phyloP scores from a whole-genome alignment of 768 basidiomycete genomes.

The Austroboletus eburneus region DNA sequence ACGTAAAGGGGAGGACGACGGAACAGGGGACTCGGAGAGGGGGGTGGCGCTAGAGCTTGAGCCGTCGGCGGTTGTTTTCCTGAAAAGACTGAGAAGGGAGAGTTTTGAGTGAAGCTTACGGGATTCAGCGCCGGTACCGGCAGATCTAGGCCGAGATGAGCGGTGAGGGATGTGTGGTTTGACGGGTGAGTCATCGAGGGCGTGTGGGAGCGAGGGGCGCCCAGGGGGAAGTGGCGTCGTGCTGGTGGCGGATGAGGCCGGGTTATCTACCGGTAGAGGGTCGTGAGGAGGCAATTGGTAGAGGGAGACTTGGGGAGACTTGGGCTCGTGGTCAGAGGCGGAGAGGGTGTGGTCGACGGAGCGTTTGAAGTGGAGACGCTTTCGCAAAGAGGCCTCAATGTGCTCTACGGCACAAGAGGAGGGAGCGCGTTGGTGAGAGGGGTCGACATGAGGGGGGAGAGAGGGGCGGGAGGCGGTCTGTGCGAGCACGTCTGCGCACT shows the following conservation, averaged over 20 bases:
- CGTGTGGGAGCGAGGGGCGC: constrained; percentile 70
- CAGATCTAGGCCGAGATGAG: constrained; percentile 62
- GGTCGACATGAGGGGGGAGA: constrained; percentile 29
- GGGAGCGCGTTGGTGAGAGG: constrained; percentile 14
- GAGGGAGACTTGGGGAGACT: constrained; percentile 21
- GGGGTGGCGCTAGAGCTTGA: constrained; percentile 34
- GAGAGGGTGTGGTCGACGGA: constrained; percentile 70
- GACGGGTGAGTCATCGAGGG: constrained; percentile 34
- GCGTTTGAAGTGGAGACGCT: constrained; percentile 66
- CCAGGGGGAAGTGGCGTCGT: constrained; percentile 27
- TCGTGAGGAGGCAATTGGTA: neutral
- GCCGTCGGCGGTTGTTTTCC: constrained; percentile 46
- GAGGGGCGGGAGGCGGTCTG: constrained; percentile 61
- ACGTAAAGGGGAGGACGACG: constrained; percentile 25
- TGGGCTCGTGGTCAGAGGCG: constrained; percentile 36
- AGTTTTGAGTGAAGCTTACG: constrained; percentile 63
- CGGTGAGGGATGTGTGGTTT: constrained; percentile 30
- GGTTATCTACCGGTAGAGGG: constrained; percentile 1
- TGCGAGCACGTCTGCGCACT: constrained; percentile 70
- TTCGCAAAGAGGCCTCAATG: constrained; percentile 32
- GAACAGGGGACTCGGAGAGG: constrained; percentile 27
- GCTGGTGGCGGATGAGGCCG: constrained; percentile 1
- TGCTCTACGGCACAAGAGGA: constrained; percentile 28
- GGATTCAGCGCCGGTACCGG: constrained; percentile 62
- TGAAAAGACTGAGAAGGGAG: constrained; percentile 71